Conservation (phyloP, 179 eudicot species). For the Silene vulgaris region DNA sequence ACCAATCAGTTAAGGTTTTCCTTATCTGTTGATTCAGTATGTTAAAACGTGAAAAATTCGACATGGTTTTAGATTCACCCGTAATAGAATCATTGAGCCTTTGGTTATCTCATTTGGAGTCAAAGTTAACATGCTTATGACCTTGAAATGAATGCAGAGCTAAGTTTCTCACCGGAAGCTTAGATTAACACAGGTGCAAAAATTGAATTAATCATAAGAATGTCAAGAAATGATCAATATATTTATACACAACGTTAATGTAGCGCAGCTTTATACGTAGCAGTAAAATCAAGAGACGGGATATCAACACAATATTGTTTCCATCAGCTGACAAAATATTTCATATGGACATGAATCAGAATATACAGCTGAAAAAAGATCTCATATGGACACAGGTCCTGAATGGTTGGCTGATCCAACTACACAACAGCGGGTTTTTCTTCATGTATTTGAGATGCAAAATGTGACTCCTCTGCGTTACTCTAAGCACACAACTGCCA, state of each 20-base stretch:
- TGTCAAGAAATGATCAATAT: not conserved
- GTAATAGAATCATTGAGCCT: too few species aligned
- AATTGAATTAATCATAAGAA: not conserved
- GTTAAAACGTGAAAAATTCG: too few species aligned
- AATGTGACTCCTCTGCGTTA: not conserved
- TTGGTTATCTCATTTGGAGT: too few species aligned
- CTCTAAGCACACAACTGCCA: not conserved
- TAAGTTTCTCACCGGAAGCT: not conserved
- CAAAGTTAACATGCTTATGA: not conserved
- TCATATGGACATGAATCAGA: not conserved
- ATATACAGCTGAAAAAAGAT: not conserved
- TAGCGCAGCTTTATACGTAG: not conserved
- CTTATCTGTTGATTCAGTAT: too few species aligned
- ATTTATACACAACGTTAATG: constrained; percentile 1
- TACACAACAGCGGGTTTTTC: constrained; percentile 9
- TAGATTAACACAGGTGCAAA: not conserved
- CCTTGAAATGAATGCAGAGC: not conserved
- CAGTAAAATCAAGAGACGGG: constrained; percentile 8
- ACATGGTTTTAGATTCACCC: too few species aligned
- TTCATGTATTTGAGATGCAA: not conserved
- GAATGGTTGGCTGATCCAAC: not conserved
- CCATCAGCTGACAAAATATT: not conserved
- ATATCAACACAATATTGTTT: not conserved
- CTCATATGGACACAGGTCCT: not conserved
- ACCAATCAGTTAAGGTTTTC: too few species aligned